These are phyloP conservation scores for Flaveria ramosissima DNA, from an alignment of 129 eudicot genomes.

Conservation along the genomic window DNA sequence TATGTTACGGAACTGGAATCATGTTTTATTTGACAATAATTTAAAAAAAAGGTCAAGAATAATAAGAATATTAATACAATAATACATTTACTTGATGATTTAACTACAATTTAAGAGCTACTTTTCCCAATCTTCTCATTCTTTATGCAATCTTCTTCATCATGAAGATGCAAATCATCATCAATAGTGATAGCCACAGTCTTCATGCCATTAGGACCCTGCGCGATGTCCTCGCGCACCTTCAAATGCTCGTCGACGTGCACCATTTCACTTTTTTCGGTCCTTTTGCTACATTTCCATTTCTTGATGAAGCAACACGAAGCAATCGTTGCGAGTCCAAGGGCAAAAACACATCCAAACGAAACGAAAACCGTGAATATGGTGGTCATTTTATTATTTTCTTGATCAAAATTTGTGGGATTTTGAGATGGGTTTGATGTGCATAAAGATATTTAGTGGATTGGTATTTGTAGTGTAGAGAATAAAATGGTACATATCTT, in stretches of 20 bases:
- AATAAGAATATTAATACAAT: too few species aligned
- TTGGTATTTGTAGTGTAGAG: constrained; percentile 42
- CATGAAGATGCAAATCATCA: constrained; percentile 65
- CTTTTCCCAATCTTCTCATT: constrained; percentile 44
- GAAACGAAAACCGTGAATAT: constrained; percentile 53
- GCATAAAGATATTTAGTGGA: constrained; percentile 1
- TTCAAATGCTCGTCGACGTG: constrained; percentile 49
- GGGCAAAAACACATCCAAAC: constrained; percentile 52
- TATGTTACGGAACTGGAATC: too few species aligned
- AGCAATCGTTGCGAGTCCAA: constrained; percentile 47
- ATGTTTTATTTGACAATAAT: too few species aligned
- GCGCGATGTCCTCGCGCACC: constrained; percentile 45
- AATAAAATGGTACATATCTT: constrained; percentile 41
- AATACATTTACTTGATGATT: too few species aligned
- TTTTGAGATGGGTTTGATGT: constrained; percentile 34
- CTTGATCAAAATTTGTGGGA: not conserved
- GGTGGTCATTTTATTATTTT: constrained; percentile 31
- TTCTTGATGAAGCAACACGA: constrained; percentile 60
- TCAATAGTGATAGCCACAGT: constrained; percentile 55
- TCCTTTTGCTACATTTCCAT: constrained; percentile 44
- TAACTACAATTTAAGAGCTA: not conserved
- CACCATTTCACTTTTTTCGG: constrained; percentile 40
- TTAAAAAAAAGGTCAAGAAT: too few species aligned
- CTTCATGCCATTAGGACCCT: constrained; percentile 60
- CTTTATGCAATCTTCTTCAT: constrained; percentile 45